Conservation (phyloP, 2,329 filamentous ascomycete genomes). For the Paecilomyces fulvus region DNA sequence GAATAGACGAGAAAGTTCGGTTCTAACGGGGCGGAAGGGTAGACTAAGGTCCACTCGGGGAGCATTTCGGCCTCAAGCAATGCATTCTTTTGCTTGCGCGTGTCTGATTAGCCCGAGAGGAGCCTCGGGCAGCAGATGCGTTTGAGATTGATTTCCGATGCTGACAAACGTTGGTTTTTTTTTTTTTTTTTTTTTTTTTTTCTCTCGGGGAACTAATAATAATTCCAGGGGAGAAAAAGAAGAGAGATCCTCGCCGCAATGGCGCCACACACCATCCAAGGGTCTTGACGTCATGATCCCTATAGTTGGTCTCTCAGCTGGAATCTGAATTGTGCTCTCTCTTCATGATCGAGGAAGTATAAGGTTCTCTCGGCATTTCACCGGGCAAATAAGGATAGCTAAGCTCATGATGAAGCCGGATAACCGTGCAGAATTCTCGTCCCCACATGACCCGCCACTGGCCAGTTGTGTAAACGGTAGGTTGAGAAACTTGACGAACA, state of each 20-base stretch:
- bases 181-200: not conserved
- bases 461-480: not conserved
- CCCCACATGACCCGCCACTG: not conserved
- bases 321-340: too few species aligned
- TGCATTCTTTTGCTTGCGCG: not conserved
- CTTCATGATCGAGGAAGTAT: too few species aligned
- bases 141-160: not conserved
- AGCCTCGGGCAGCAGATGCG: slow-evolving; percentile 26
- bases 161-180: not conserved
- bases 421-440: not conserved
- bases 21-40: not conserved
- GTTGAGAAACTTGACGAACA: not conserved
- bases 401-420: not conserved
- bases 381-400: not conserved
- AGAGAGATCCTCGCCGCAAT: not conserved
- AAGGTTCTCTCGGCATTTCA: not conserved
- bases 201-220: not conserved
- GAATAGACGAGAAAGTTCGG: not conserved
- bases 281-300: not conserved
- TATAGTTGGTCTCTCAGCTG: too few species aligned
- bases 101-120: slow-evolving; percentile 14
- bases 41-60: not conserved
- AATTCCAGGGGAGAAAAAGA: not conserved
- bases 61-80: not conserved
- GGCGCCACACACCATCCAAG: not conserved